Evolutionary conservation across 805 yeast species (phyloP).

Genomic region (Zygosaccharomyces bailii): DNA sequence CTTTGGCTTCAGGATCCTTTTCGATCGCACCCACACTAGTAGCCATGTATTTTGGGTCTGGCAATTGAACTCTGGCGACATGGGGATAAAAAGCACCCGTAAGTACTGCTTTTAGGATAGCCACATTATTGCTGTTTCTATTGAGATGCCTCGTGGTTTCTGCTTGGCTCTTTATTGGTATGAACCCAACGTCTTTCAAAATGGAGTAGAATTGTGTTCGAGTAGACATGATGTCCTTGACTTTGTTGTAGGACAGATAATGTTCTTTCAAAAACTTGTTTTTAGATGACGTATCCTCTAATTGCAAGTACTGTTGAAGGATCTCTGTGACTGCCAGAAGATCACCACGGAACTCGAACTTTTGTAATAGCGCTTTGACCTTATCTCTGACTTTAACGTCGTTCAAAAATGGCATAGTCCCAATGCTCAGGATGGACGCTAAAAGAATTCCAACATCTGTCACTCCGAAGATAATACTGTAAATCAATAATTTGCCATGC

Average conservation of each 20-base stretch:
- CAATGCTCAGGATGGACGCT: slow-evolving; percentile 73
- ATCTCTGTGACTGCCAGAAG: slow-evolving; percentile 63
- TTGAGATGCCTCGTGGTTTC: slow-evolving; percentile 40
- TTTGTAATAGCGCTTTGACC: slow-evolving; percentile 44
- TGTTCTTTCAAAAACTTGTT: slow-evolving; percentile 53
- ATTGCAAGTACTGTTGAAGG: slow-evolving; percentile 47
- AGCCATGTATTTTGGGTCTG: slow-evolving; percentile 71
- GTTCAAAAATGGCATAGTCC: slow-evolving; percentile 62
- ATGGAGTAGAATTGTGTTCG: slow-evolving; percentile 64
- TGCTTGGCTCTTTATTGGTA: slow-evolving; percentile 50
- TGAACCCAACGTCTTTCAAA: slow-evolving; percentile 74
- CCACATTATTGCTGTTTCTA: slow-evolving; percentile 47
- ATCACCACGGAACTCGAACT: slow-evolving; percentile 56
- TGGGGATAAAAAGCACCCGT: slow-evolving; percentile 85
- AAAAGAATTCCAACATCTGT: slow-evolving; percentile 71
- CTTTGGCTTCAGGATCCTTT: slow-evolving; percentile 76
- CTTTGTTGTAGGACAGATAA: slow-evolving; percentile 55
- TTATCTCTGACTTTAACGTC: slow-evolving; percentile 62
- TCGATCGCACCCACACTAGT: slow-evolving; percentile 78
- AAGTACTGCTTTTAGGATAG: slow-evolving; percentile 60
- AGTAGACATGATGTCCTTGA: slow-evolving; percentile 70
- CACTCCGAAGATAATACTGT: slow-evolving; percentile 80
- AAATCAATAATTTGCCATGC: slow-evolving; percentile 76
- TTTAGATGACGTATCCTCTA: slow-evolving; percentile 27
- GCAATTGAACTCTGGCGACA: slow-evolving; percentile 73